Conservation (phyloP, 805 yeast genomes). For the Debaryomyces castellii region DNA sequence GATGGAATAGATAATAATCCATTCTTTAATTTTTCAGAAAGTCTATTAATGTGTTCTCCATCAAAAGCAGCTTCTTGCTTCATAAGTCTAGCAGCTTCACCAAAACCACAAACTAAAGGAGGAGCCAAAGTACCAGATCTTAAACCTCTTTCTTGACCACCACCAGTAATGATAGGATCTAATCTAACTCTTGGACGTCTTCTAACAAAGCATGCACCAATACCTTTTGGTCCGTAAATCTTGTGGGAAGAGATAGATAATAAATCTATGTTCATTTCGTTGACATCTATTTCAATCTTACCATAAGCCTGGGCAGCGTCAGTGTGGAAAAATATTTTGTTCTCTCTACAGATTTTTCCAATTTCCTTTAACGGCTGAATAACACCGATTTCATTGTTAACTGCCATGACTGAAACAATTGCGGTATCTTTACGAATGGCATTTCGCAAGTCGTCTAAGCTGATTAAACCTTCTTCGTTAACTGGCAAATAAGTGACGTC, state of each 20-base stretch:
- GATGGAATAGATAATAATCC: constrained; percentile 82
- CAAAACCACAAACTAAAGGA: constrained; percentile 93
- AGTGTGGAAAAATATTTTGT: constrained; percentile 94
- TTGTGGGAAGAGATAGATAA: constrained; percentile 95
- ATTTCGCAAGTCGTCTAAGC: constrained; percentile 71
- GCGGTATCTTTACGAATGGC: constrained; percentile 90
- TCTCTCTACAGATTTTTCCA: constrained; percentile 79
- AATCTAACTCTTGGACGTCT: constrained; percentile 98
- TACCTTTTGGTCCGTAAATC: constrained; percentile 96
- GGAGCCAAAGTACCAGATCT: constrained; percentile 97
- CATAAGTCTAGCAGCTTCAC: constrained; percentile 93
- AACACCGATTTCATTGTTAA: constrained; percentile 97
- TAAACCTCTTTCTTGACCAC: constrained; percentile 98
- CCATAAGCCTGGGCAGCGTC: constrained; percentile 98
- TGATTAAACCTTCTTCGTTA: constrained; percentile 72
- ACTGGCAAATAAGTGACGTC: constrained; percentile 94
- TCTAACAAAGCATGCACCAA: constrained; percentile 92
- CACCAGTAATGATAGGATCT: constrained; percentile 93
- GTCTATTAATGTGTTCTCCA: constrained; percentile 60
- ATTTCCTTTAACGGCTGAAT: constrained; percentile 94
- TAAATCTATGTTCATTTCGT: constrained; percentile 87
- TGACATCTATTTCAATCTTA: constrained; percentile 88
- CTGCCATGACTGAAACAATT: constrained; percentile 92
- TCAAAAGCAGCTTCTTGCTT: constrained; percentile 72
- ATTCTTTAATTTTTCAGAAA: constrained; percentile 70